phyloP scores from a whole-genome alignment of 805 yeast genomes.

The Teunomyces stri region DNA sequence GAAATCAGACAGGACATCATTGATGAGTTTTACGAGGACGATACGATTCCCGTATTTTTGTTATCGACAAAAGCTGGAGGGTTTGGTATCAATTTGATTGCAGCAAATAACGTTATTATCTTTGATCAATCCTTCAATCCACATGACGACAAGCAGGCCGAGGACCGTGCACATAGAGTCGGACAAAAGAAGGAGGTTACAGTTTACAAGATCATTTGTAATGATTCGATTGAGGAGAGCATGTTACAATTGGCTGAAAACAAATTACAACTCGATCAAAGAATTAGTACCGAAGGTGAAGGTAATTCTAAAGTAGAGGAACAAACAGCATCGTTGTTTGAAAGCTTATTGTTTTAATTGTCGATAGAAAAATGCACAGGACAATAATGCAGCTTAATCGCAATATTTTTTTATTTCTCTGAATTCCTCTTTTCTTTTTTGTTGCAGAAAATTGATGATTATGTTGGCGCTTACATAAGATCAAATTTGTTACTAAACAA shows the following conservation, averaged over 20 bases:
- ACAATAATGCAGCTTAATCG: too few species aligned
- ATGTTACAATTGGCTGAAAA: conserved; percentile 83
- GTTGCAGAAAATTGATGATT: neutral
- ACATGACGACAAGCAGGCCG: conserved; percentile 98
- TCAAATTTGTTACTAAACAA: neutral
- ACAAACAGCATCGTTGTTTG: conserved; percentile 52
- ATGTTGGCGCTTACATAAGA: neutral
- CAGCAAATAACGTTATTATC: conserved; percentile 89
- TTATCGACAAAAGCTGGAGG: conserved; percentile 98
- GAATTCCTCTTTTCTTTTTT: neutral
- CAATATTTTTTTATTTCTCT: neutral
- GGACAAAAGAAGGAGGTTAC: conserved; percentile 86
- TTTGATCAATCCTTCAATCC: conserved; percentile 96
- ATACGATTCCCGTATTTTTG: conserved; percentile 77
- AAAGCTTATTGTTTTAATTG: conserved; percentile 40
- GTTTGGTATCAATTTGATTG: conserved; percentile 93
- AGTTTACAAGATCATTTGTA: conserved; percentile 72
- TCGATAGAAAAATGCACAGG: neutral
- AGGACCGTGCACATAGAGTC: conserved; percentile 96
- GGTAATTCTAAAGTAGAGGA: conserved; percentile 47
- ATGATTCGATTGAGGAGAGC: conserved; percentile 83
- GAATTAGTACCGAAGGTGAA: conserved; percentile 45
- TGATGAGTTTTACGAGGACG: conserved; percentile 83
- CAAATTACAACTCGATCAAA: conserved; percentile 79
- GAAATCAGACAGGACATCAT: conserved; percentile 90